These are phyloP conservation scores for Sporothrix sp. DNA, from an alignment of 2,329 filamentous ascomycete species.

Conservation along the genomic window DNA sequence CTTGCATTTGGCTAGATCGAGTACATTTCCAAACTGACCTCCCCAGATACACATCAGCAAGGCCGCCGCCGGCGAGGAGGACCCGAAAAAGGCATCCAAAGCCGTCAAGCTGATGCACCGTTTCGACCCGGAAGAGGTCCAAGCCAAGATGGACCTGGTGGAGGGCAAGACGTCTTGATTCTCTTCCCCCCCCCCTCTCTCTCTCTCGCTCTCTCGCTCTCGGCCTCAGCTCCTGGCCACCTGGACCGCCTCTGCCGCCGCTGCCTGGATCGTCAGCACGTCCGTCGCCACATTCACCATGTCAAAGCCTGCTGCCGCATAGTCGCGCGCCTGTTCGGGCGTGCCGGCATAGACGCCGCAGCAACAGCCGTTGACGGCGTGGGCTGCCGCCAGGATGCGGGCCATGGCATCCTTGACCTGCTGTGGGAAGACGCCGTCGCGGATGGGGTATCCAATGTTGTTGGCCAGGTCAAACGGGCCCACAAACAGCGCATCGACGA, in stretches of 20 bases:
- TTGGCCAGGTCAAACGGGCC: conserved; percentile 59
- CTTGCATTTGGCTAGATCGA: no score
- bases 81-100: conserved; percentile 44
- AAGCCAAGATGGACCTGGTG: conserved; percentile 56
- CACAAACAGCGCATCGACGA: conserved; percentile 54
- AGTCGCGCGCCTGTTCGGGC: conserved; percentile 45
- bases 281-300: conserved; percentile 53
- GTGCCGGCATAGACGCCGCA: conserved; percentile 49
- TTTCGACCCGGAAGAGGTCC: conserved; percentile 57
- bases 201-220: not conserved
- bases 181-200: not conserved
- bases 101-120: conserved; percentile 70
- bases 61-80: conserved; percentile 38
- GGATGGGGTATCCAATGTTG: conserved; percentile 52
- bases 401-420: conserved; percentile 51
- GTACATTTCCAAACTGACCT: no score
- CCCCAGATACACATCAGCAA: conserved; percentile 59
- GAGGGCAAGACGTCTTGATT: conserved; percentile 24
- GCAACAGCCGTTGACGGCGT: conserved; percentile 53
- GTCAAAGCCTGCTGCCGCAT: conserved; percentile 48
- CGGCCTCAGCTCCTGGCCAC: conserved; percentile 31
- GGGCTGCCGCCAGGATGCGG: conserved; percentile 46
- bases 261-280: conserved; percentile 39
- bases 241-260: conserved; percentile 37
- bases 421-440: conserved; percentile 48